Evolutionary conservation across 192 early-diverging fungal genomes (phyloP).

Genomic region (Coemansia sp.): DNA sequence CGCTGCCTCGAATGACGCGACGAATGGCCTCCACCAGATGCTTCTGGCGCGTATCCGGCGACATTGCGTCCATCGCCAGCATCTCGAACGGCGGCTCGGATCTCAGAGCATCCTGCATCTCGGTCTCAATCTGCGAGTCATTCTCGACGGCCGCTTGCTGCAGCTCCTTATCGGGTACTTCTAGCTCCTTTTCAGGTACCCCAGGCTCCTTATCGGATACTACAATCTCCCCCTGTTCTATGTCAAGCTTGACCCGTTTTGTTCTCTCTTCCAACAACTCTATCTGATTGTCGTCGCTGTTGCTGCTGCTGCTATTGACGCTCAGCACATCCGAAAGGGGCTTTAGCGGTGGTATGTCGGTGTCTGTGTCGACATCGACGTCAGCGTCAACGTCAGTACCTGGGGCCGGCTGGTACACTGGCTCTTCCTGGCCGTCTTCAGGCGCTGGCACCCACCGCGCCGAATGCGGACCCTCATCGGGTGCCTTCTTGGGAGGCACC

Average conservation of each 20-base stretch:
- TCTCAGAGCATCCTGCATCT: conserved; percentile 10
- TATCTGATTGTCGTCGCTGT: conserved; percentile 18
- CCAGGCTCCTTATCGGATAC: background rate
- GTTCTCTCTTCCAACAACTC: conserved; percentile 45
- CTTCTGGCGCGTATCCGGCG: conserved; percentile 11
- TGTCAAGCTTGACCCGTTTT: conserved; percentile 39
- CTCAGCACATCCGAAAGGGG: conserved; percentile 1
- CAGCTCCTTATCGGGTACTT: background rate
- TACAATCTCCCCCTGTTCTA: background rate
- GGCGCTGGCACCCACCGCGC: conserved; percentile 21
- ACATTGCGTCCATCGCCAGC: conserved; percentile 11
- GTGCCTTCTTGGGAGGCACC: conserved; percentile 9
- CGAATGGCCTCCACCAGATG: conserved; percentile 23
- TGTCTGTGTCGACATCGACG: background rate
- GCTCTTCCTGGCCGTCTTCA: conserved; percentile 10
- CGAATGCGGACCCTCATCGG: conserved; percentile 3
- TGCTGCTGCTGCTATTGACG: conserved; percentile 31
- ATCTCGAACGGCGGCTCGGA: conserved; percentile 19
- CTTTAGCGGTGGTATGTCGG: background rate
- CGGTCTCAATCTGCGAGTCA: conserved; percentile 26
- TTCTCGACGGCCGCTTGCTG: conserved; percentile 5
- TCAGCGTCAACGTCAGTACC: background rate
- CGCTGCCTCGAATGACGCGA: conserved; percentile 19
- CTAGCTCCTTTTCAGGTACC: background rate
- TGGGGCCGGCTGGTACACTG: conserved; percentile 23